Base-by-base conservation (phyloP, 2,329 filamentous ascomycete species). In the Aspergillus sp. region DNA sequence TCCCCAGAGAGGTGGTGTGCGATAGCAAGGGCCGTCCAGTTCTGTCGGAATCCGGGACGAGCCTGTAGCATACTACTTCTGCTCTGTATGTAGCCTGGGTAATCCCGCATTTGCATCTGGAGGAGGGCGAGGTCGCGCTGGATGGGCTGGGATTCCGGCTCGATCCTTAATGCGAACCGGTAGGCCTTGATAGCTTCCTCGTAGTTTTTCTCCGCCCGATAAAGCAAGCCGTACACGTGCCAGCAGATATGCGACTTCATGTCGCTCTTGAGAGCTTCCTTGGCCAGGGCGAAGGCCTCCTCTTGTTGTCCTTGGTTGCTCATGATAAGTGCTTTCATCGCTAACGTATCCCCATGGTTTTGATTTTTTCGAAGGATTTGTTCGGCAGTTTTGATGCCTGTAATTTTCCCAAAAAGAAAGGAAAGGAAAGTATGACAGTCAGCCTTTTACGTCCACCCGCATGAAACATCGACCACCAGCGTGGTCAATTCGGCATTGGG, bases 221-320 rank as follows among this genome's bases (percentile, higher is more conserved):
- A 98, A 51, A 99, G 83, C 66, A 99, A 79, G 33, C 96, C 95
- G 75, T 98, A 99, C 60, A 99, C 95, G 77, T 99, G 96, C 95
- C 95, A 99, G 82, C 93, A 98, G 69, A 99, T 93, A 77, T 98
- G 93, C 69, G 93, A 97, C 80, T 96, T 97, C 93, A 99, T 98
- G 75, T 98, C 93, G 69, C 93, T 91, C 65, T 89, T 92, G 68
- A 99, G 82, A 34, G 96, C 95, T 64, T 92, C 85, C 79, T 97
- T 99, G 70, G 90, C 93, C 59, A 99, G 83, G 46, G 88, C 86
- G 74, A 99, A 99, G 0, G 96, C 96, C 78, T 99, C 95, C 57
- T 96, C 91, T 30, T 89, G 88, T 78, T 96, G 93, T 66, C 92
- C 91, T 77, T 93, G 89, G 45, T 90, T 89, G 75, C 96, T 98